Base-by-base conservation (phyloP, 192 early-diverging fungal genomes). In the Linnemannia zychae region DNA sequence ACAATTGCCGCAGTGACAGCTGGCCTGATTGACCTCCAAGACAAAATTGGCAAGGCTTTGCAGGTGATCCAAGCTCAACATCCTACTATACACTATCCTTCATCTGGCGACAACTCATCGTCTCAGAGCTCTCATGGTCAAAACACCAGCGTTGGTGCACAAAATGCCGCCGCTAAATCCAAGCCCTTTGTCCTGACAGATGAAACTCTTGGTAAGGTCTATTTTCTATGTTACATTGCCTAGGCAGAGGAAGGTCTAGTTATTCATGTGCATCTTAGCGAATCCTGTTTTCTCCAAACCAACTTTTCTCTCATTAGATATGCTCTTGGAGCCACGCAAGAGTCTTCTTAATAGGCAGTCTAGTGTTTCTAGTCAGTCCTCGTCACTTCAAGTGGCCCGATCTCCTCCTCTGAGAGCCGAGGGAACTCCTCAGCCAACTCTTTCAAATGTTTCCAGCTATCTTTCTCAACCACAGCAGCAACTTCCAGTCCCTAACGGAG, bases 311-410 rank as follows among this genome's bases (percentile, higher is more conserved):
- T 57, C 34, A 57, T 2, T 28, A 88, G 78, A 82, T 57, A 75
- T 75, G 67, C 76, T 88, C 1, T 70, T 83, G 22, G 73, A 82
- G 37, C 73, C 77, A 12, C 53, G 75, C 36, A 49, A 68, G 47
- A 52, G n/a, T 66, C 50, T 57, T 28, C 28, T 77, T 1, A 49
- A 36, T 49, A 72, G 75, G 24, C 48, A 78, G 31, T 20, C 77
- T 11, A 78, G 75, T 34, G 24, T 76, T 1, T 85, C 74, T 1
- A 88, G 87, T 67, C 79, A 81, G 63, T 22, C 82, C 18, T 88
- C 71, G 22, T 67, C 75, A 6, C 69, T 60, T 70, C 48, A 75
- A 20, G 22, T 57, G 3, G 6, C 63, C 4, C 20, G 69, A 4
- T 69, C 77, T 12, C 78, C 81, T 40, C 12, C 75, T 24, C 34